Conservation (phyloP, 2,329 filamentous ascomycete genomes). For the Fusarium miscanthi region DNA sequence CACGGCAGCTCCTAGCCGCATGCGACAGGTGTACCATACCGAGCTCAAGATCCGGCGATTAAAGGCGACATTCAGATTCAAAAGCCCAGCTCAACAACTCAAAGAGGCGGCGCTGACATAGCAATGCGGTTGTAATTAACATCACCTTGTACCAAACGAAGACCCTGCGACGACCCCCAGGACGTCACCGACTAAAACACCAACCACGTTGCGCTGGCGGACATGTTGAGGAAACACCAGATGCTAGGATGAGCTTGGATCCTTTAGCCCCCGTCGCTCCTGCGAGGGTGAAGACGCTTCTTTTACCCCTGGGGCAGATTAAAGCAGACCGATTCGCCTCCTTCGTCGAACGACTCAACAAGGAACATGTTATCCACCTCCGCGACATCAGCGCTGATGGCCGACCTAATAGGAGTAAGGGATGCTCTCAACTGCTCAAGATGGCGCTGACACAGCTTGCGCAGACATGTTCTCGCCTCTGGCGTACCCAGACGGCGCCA, state of each 20-base stretch:
- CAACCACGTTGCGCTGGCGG: slow-evolving; percentile 36
- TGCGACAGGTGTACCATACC: slow-evolving; percentile 46
- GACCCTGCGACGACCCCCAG: slow-evolving; percentile 19
- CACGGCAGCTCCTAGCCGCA: slow-evolving; percentile 43
- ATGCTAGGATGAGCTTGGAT: slow-evolving; percentile 84
- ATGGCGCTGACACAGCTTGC: slow-evolving; percentile 33
- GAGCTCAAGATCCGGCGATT: slow-evolving; percentile 31
- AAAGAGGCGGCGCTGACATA: slow-evolving; percentile 3
- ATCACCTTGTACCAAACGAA: slow-evolving; percentile 1
- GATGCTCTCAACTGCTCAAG: slow-evolving; percentile 11
- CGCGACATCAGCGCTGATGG: slow-evolving; percentile 88
- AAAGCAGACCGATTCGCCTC: slow-evolving; percentile 81
- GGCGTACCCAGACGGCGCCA: slow-evolving; percentile 84
- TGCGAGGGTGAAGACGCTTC: slow-evolving; percentile 87
- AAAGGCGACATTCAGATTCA: slow-evolving; percentile 10
- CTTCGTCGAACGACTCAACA: slow-evolving; percentile 81
- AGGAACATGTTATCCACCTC: slow-evolving; percentile 83
- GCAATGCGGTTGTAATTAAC: slow-evolving; percentile 33
- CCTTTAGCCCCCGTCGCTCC: slow-evolving; percentile 90
- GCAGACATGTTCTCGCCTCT: slow-evolving; percentile 93
- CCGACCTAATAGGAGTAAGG: slow-evolving; percentile 83
- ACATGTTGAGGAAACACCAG: slow-evolving; percentile 51
- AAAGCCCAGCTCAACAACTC: slow-evolving; percentile 8
- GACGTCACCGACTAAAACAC: slow-evolving; percentile 32
- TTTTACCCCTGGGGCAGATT: slow-evolving; percentile 88